A percentile compares a stretch with the other conserved stretches of the same genome.
Evolutionary conservation across 2,329 filamentous ascomycete genomes (phyloP).

Genomic region (Nothophaeocryptopus gaeumannii): DNA sequence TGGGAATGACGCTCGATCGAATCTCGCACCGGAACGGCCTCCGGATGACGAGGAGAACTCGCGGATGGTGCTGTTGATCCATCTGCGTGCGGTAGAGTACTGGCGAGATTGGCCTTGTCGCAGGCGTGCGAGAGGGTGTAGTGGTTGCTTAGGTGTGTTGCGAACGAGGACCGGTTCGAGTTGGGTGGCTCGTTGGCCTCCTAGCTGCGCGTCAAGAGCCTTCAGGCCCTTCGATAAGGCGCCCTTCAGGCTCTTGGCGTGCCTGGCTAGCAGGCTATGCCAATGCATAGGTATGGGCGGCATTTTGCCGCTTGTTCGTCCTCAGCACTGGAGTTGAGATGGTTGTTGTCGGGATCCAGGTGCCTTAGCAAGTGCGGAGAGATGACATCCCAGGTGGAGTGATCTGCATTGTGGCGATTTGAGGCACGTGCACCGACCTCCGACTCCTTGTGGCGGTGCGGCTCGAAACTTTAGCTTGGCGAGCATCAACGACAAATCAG

Average conservation of each 20-base stretch:
- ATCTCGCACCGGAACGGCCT: conserved; percentile 40
- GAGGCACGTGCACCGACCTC: not conserved
- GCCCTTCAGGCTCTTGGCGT: conserved; percentile 34
- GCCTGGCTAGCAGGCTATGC: conserved; percentile 36
- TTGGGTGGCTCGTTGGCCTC: conserved; percentile 39
- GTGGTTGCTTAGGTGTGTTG: conserved; percentile 55
- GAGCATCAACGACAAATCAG: not conserved
- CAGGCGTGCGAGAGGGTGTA: conserved; percentile 61
- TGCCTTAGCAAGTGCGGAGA: conserved; percentile 1
- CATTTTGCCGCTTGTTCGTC: conserved; percentile 29
- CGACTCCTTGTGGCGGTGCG: not conserved
- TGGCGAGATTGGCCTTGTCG: conserved; percentile 63
- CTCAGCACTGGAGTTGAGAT: conserved; percentile 13
- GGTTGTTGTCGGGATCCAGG: conserved; percentile 6
- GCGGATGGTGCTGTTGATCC: conserved; percentile 45
- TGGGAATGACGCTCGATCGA: conserved; percentile 53
- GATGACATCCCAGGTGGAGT: not conserved
- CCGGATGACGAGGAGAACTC: conserved; percentile 51
- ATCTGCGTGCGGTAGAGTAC: conserved; percentile 56
- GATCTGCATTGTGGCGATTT: not conserved
- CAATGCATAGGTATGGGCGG: conserved; percentile 37
- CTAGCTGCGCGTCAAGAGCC: conserved; percentile 31
- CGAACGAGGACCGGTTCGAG: conserved; percentile 61
- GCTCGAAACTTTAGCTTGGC: not conserved
- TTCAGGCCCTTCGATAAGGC: conserved; percentile 28